A percentile compares a stretch with the other conserved stretches of the same genome.
These are phyloP conservation scores for Aphanoascus verrucosus DNA, from an alignment of 2,329 filamentous ascomycete genomes.

Conservation along the genomic window DNA sequence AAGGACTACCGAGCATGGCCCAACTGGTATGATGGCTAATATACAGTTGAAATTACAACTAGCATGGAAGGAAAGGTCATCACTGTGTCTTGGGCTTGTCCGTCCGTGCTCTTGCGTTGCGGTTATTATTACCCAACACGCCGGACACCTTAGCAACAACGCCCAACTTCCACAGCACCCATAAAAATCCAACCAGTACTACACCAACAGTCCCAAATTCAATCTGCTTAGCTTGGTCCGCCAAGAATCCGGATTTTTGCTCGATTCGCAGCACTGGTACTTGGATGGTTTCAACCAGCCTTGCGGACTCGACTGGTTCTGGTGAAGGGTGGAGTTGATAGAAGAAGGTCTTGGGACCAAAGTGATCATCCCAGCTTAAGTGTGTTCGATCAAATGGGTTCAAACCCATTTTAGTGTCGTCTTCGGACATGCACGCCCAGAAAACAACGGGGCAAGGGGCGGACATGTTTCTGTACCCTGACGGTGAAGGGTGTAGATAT, in stretches of 20 bases:
- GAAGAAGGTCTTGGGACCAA: constrained; percentile 66
- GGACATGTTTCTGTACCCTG: constrained; percentile 46
- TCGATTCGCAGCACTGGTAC: constrained; percentile 57
- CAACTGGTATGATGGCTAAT: neutral
- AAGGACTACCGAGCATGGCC: too few species aligned
- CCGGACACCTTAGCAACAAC: constrained; percentile 16
- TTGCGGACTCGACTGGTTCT: constrained; percentile 5
- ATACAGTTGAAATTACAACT: neutral
- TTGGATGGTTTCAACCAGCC: constrained; percentile 45
- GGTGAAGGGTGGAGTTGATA: constrained; percentile 60
- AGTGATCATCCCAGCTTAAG: constrained; percentile 76
- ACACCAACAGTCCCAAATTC: constrained; percentile 47
- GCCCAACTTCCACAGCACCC: constrained; percentile 54
- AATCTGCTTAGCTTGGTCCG: constrained; percentile 30
- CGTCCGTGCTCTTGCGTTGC: neutral
- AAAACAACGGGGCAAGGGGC: constrained; percentile 76
- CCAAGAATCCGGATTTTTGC: constrained; percentile 35
- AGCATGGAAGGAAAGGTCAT: neutral
- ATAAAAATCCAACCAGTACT: constrained; percentile 56
- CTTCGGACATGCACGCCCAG: constrained; percentile 66
- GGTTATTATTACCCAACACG: neutral
- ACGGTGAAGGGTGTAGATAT: constrained; percentile 56
- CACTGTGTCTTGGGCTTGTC: constrained; percentile 2
- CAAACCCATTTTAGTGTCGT: constrained; percentile 49
- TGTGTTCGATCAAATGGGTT: constrained; percentile 81